phyloP scores from a whole-genome alignment of 306 rosid genomes.

The Gleditsia sinensis region DNA sequence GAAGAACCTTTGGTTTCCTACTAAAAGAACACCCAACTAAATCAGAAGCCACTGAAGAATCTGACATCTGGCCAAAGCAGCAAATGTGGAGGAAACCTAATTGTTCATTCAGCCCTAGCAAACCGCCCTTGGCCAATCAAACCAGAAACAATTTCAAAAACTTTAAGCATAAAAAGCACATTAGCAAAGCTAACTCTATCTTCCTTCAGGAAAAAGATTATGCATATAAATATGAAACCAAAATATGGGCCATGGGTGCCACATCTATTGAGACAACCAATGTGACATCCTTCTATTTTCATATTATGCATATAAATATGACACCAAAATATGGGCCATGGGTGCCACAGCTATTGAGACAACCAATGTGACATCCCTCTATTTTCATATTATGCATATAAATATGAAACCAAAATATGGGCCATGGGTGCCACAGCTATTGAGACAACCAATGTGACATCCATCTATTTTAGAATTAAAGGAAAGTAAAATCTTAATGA shows the following conservation, averaged over 20 bases:
- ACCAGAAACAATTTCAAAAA: too few relatives aligned
- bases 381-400: not conserved
- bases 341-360: too few relatives aligned
- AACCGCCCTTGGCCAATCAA: not conserved
- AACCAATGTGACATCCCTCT: too few relatives aligned
- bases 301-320: constrained; percentile 3
- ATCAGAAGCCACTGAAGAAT: not conserved
- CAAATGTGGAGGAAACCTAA: not conserved
- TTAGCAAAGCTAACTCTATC: not conserved
- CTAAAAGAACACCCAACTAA: too few relatives aligned
- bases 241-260: constrained; percentile 9
- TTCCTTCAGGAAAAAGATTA: not conserved
- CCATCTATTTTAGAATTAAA: not conserved
- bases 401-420: constrained; percentile 13
- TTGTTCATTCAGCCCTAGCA: not conserved
- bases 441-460: too few relatives aligned
- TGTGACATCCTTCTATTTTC: too few relatives aligned
- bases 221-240: not conserved
- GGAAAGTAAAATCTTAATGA: not conserved
- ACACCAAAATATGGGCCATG: constrained; percentile 1
- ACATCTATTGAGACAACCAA: too few relatives aligned
- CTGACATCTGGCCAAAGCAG: not conserved
- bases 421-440: too few relatives aligned
- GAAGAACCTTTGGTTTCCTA: too few relatives aligned
- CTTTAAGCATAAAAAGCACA: not conserved